These are phyloP conservation scores for Amaranthus palmeri DNA, from an alignment of 148 eudicot species.

Conservation along the genomic window DNA sequence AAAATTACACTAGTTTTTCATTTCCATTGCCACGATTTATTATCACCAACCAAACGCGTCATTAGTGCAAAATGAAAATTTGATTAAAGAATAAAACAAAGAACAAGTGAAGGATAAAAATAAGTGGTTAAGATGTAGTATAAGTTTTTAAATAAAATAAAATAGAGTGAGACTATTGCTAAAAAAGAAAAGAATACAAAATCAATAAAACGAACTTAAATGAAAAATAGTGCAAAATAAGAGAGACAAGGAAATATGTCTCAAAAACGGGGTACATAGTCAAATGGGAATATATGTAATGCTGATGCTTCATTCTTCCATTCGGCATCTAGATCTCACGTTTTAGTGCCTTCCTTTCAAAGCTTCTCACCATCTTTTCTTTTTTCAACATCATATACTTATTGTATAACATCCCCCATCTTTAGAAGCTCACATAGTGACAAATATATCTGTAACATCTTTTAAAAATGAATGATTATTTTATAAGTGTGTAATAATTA, in stretches of 20 bases:
- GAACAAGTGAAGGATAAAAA: too few relatives aligned
- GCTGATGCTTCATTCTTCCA: constrained; percentile 14
- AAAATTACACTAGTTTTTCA: too few relatives aligned
- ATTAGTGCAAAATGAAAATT: too few relatives aligned
- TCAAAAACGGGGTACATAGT: constrained; percentile 21
- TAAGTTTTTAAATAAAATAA: too few relatives aligned
- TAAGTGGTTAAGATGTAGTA: too few relatives aligned
- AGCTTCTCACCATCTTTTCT: constrained; percentile 8
- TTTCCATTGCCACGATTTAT: too few relatives aligned
- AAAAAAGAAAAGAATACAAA: too few relatives aligned
- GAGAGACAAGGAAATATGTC: neutral
- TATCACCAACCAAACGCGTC: too few relatives aligned
- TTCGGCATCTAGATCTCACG: constrained; percentile 28
- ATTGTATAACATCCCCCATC: constrained; percentile 16
- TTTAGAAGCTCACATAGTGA: constrained; percentile 26
- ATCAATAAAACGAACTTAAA: too few relatives aligned
- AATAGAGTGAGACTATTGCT: too few relatives aligned
- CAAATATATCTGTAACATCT: constrained; percentile 17
- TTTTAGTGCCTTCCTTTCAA: constrained; percentile 18
- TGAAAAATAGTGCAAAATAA: too few relatives aligned
- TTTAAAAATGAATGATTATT: neutral
- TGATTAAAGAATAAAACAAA: too few relatives aligned
- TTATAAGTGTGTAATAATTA: neutral
- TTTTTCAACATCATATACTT: constrained; percentile 1
- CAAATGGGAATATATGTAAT: constrained; percentile 30